phyloP scores from a whole-genome alignment of 2,329 filamentous ascomycete genomes.

The Hymenoscyphus occultus region DNA sequence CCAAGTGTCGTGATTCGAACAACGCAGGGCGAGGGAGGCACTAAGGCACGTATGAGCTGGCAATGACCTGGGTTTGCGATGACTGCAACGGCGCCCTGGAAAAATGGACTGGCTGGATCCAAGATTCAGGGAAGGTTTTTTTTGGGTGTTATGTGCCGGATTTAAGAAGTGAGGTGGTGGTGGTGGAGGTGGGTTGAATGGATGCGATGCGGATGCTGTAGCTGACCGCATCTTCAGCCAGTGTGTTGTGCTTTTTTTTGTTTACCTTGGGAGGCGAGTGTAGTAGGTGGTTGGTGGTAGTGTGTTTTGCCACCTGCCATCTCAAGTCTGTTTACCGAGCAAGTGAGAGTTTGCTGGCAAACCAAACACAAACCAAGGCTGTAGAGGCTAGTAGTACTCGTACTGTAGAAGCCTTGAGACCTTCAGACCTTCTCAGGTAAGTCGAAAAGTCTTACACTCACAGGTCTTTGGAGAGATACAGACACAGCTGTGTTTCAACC shows the following conservation, averaged over 20 bases:
- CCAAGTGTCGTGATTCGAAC: conserved; percentile 7
- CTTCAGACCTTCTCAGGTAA: neutral
- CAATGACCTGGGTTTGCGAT: conserved; percentile 4
- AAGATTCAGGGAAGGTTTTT: neutral
- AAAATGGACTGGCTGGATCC: neutral
- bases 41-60: conserved; percentile 11
- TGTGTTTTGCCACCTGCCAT: neutral
- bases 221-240: neutral
- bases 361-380: neutral
- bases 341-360: conserved; percentile 3
- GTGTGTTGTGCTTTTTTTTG: neutral
- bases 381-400: neutral
- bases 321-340: neutral
- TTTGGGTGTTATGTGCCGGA: neutral
- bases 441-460: neutral
- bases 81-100: neutral
- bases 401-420: too few species aligned
- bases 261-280: neutral
- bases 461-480: neutral
- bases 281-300: neutral
- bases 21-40: conserved; percentile 1
- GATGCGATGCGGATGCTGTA: conserved; percentile 2
- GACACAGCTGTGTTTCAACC: neutral
- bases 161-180: neutral
- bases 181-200: neutral